Evolutionary conservation across 2,329 filamentous ascomycete species (phyloP).

Genomic region (Amphichorda felina): DNA sequence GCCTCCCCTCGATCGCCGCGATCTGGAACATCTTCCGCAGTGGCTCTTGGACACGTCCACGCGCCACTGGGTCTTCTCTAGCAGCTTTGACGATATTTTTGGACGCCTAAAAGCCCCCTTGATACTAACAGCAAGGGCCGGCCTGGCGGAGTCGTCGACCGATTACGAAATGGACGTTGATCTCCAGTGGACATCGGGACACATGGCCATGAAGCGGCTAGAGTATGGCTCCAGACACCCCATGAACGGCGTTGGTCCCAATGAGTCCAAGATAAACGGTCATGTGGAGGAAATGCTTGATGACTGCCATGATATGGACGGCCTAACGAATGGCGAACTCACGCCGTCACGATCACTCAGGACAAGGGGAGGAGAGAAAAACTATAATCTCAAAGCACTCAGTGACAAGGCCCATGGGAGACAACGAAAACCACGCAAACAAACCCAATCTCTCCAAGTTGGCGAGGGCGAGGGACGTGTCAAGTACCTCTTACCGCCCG

Average conservation of each 20-base stretch:
- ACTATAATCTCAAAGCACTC: conserved; percentile 48
- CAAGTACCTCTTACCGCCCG: conserved; percentile 29
- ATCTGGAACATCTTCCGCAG: conserved; percentile 4
- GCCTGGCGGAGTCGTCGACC: background rate
- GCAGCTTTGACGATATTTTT: conserved; percentile 28
- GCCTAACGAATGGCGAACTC: conserved; percentile 23
- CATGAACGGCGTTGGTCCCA: conserved; percentile 27
- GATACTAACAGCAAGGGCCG: background rate
- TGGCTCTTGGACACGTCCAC: background rate
- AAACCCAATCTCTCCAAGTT: conserved; percentile 11
- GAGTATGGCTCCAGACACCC: conserved; percentile 31
- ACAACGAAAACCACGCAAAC: conserved; percentile 27
- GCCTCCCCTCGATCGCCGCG: conserved; percentile 28
- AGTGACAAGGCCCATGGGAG: conserved; percentile 45
- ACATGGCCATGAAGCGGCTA: conserved; percentile 18
- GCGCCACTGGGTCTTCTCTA: conserved; percentile 25
- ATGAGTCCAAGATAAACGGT: conserved; percentile 9
- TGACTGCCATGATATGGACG: background rate
- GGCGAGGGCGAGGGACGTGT: conserved; percentile 29
- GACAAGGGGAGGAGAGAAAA: conserved; percentile 31
- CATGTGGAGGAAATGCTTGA: background rate
- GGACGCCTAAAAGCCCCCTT: conserved; percentile 25
- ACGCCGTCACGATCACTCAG: conserved; percentile 41
- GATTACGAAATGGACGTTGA: conserved; percentile 37
- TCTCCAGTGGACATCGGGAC: conserved; percentile 31